Base-by-base conservation (phyloP, 306 rosid species). In the Vigna reflexopilosa region DNA sequence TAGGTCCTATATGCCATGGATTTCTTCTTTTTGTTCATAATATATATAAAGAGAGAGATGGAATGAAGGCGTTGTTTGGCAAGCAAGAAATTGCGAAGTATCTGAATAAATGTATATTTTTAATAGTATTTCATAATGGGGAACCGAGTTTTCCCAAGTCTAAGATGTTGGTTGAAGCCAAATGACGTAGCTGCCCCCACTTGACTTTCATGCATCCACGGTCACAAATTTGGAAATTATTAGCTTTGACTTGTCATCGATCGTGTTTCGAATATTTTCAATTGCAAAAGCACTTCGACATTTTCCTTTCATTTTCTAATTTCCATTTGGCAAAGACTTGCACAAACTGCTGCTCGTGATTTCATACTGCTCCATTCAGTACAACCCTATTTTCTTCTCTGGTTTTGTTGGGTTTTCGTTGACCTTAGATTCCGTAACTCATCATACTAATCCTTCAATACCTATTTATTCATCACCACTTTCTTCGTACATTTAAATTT, bases 181-280 rank as follows among this genome's bases (percentile, higher is more conserved):
- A 86, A 86, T 85, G 83, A 86, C 92, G 48, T 7, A 82, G 24
- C 44, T 82, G 73, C 82, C 89, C 93, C 81, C 82, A 48, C 3
- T 89, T 86, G 88, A 91, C 92, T 81, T 76, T 81, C 45, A 12
- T 61, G 71, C 63, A 79, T 34, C 44, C 15, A 13, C 26, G 73
- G 77, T 72, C 45, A 57, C 32, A 47, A 70, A 45, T 73, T 69
- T 56, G 77, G 8, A 40, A 75, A 64, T 36, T 36, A 13, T 7
- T 1, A 62, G 16, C 14, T 4, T 50, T 57, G 64, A 15, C 58
- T 59, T 79, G 67, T 59, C 54, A 28, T 30, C 34, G 34, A 28
- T 4, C 34, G 34, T 72, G 12, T 68, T 76, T 68, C 17, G 42
- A 69, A 32, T 44, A 22, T 75, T 84, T 70, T 30, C 45, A 22